Evolutionary conservation across 108 stramenopile species (phyloP).

Genomic region (Skeletonema marinoi): DNA sequence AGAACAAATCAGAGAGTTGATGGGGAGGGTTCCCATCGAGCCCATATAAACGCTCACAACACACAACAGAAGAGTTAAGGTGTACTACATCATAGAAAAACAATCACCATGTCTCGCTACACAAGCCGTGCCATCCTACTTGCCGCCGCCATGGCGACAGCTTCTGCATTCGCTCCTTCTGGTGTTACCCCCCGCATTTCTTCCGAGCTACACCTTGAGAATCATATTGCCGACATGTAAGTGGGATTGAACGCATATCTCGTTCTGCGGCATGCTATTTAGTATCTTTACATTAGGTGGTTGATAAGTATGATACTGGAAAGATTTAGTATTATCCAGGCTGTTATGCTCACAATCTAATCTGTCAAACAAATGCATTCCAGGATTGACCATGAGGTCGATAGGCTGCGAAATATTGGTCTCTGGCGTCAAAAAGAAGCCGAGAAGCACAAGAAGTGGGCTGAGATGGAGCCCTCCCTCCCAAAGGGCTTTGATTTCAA

Average conservation of each 20-base stretch:
- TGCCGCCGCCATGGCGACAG: constrained; percentile 2
- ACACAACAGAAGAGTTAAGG: too few relatives aligned
- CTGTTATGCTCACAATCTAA: not conserved
- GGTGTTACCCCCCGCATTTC: not conserved
- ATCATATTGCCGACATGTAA: constrained; percentile 35
- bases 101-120: constrained; percentile 1
- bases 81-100: not conserved
- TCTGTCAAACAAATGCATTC: not conserved
- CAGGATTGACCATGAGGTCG: constrained; percentile 37
- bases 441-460: constrained; percentile 22
- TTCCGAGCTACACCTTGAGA: constrained; percentile 21
- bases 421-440: constrained; percentile 21
- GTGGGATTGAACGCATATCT: not conserved
- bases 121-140: constrained; percentile 6
- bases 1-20: too few relatives aligned
- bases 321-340: not conserved
- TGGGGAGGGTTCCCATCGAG: too few relatives aligned
- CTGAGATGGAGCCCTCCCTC: not conserved
- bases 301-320: too few relatives aligned
- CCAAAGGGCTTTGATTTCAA: constrained; percentile 35
- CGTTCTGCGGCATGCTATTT: too few relatives aligned
- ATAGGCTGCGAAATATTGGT: constrained; percentile 15
- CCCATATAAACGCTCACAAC: too few relatives aligned
- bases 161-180: constrained; percentile 11
- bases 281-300: too few relatives aligned